Percentiles rank a stretch among this genome's conserved stretches.
phyloP scores from a whole-genome alignment of 2,329 filamentous ascomycete species.

The Neopestalotiopsis sp. region DNA sequence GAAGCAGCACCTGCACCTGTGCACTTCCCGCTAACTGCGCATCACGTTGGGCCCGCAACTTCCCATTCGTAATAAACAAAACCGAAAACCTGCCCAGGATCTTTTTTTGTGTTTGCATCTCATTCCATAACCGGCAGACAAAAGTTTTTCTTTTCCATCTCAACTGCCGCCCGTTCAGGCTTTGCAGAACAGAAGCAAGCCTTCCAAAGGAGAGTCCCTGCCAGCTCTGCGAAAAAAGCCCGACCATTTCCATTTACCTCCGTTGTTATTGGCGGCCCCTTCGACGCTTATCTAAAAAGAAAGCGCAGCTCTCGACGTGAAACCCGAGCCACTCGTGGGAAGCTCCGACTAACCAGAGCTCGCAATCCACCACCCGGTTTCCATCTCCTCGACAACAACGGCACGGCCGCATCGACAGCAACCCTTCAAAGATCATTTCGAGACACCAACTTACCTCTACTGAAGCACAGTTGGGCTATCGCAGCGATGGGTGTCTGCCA shows the following conservation, averaged over 20 bases:
- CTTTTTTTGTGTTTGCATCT: background rate
- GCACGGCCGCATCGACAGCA: background rate
- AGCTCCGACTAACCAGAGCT: conserved; percentile 9
- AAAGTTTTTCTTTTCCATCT: background rate
- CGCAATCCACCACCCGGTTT: background rate
- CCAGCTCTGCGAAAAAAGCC: background rate
- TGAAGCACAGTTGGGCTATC: conserved; percentile 19
- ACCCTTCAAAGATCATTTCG: background rate
- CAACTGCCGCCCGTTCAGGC: background rate
- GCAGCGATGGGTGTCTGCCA: conserved; percentile 39
- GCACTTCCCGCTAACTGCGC: background rate
- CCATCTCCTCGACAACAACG: background rate
- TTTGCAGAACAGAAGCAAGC: background rate
- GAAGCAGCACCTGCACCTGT: background rate
- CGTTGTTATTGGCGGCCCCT: background rate
- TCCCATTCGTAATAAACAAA: conserved; percentile 15
- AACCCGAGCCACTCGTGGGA: conserved; percentile 7
- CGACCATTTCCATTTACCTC: background rate
- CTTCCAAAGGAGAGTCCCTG: background rate
- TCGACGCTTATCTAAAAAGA: conserved; percentile 1
- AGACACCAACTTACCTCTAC: background rate
- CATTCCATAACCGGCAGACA: background rate
- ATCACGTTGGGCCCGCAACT: conserved; percentile 17
- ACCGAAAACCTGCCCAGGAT: conserved; percentile 3
- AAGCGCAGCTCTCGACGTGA: background rate